These are phyloP conservation scores for Basidiobolus meristosporus DNA, from an alignment of 371 early-diverging fungal genomes.

Conservation along the genomic window DNA sequence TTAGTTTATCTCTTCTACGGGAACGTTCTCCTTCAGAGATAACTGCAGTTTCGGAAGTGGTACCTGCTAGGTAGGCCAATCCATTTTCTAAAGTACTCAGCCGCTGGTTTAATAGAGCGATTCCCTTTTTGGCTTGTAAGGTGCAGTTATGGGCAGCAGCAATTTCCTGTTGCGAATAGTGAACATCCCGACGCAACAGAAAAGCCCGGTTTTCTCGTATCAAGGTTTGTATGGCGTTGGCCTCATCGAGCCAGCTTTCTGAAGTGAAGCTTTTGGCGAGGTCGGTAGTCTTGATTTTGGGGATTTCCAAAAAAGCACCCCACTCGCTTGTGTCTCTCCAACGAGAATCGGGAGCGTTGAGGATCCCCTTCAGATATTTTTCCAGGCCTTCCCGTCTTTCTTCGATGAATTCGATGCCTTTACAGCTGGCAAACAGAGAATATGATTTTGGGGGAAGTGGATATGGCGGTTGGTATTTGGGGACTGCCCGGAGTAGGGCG, in stretches of 20 bases:
- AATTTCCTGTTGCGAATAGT: no score
- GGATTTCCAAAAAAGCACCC: conserved; percentile 54
- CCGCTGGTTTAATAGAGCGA: no score
- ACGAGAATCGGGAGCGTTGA: conserved; percentile 46
- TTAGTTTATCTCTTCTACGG: no score
- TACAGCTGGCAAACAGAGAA: conserved; percentile 36
- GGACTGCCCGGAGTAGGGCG: conserved; percentile 26
- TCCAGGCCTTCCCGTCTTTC: conserved; percentile 59
- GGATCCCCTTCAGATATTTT: conserved; percentile 53
- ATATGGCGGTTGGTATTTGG: conserved; percentile 31
- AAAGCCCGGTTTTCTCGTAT: no score
- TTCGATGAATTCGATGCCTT: conserved; percentile 45
- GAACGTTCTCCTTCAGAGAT: no score
- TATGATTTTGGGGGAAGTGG: conserved; percentile 43
- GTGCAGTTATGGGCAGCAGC: no score
- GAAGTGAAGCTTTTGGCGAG: conserved; percentile 25
- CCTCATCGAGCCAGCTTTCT: conserved; percentile 71
- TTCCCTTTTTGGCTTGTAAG: no score
- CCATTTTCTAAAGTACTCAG: no score
- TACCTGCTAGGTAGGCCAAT: no score
- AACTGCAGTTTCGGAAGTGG: no score
- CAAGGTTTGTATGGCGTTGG: conserved; percentile 23
- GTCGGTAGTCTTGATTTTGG: conserved; percentile 21
- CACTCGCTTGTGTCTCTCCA: conserved; percentile 58
- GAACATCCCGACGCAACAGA: no score